Conservation (phyloP, 441 rosid species). For the Flueggea neowawraea region DNA sequence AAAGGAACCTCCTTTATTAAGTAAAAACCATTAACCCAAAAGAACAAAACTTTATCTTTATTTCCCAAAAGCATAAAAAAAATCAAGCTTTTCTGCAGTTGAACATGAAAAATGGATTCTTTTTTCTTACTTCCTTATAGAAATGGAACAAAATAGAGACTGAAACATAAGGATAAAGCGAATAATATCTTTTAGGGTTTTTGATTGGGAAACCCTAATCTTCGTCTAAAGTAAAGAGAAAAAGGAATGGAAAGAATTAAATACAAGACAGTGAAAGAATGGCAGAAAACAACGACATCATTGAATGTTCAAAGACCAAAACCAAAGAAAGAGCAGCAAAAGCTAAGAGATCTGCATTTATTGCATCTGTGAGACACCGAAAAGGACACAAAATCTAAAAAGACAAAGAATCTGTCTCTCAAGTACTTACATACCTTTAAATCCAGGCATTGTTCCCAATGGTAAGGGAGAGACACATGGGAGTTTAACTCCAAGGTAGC, state of each 20-base stretch:
- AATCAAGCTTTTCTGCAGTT: background rate
- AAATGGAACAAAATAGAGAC: background rate
- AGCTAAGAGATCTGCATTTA: conserved; percentile 47
- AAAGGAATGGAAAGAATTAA: conserved; percentile 20
- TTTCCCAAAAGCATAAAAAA: conserved; percentile 1
- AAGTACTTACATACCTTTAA: conserved; percentile 44
- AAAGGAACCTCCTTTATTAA: background rate
- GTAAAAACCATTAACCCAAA: background rate
- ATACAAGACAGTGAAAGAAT: conserved; percentile 17
- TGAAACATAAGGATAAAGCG: too few species aligned
- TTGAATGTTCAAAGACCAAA: conserved; percentile 4
- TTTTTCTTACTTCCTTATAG: conserved; percentile 1
- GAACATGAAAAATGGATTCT: conserved; percentile 17
- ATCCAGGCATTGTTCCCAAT: conserved; percentile 92
- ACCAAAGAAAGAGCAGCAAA: conserved; percentile 11
- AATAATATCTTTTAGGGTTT: background rate
- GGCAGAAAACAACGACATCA: conserved; percentile 5
- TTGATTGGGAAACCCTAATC: too few species aligned
- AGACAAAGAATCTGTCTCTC: background rate
- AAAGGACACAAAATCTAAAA: conserved; percentile 16
- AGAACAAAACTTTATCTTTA: background rate
- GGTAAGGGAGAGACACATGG: conserved; percentile 63
- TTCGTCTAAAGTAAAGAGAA: background rate
- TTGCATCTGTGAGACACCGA: conserved; percentile 18
- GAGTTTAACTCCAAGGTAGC: conserved; percentile 72